Base-by-base conservation (phyloP, 306 rosid species). In the Glycine latifolia region DNA sequence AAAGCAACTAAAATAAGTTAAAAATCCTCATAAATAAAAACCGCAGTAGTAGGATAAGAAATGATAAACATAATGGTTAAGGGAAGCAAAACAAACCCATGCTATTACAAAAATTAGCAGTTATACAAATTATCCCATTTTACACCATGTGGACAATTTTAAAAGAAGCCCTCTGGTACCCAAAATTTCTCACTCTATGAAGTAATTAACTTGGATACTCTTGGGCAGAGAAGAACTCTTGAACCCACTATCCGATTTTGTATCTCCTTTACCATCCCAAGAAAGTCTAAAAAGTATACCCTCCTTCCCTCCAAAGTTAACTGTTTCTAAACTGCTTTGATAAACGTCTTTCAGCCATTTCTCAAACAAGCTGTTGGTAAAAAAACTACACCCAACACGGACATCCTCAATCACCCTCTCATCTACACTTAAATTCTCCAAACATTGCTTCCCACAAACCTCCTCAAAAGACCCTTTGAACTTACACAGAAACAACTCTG, bases 291-390 rank as follows among this genome's bases (percentile, higher is more conserved):
- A 87, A 79, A 62, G 84, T 79, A 86, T 82, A 67, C 91, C 91
- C 77, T 85, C 95, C 58, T 86, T 87, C 84, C 88, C 97, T 74
- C 91, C 89, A 78, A 75, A 80, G 77, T 86, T 91, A 61, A 85
- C 88, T 46, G 78, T 79, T 47, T 85, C 81, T 79, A 92, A 86
- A 62, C 90, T 91, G 53, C 82, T 87, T 85, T 89, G 77, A 59
- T 92, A 90, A 83, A 90, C 89, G 61, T 87, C 90, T 72, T 76
- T 81, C 14, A 87, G 77, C 98, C 98, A 94, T 83, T 94, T 92
- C 73, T 90, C 91, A 88, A 92, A 94, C 88, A 81, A 67, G 50
- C 87, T 82, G 79, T 94, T 87, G 70, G 86, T 79, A 81, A 94
- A 94, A 58, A 37, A 86, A 69, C 91, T 94, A 61, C 89, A 90